Evolutionary conservation across 768 basidiomycete genomes (phyloP), one percentile per base, ranked within the genome.

Genomic region (Calocera cornea): DNA sequence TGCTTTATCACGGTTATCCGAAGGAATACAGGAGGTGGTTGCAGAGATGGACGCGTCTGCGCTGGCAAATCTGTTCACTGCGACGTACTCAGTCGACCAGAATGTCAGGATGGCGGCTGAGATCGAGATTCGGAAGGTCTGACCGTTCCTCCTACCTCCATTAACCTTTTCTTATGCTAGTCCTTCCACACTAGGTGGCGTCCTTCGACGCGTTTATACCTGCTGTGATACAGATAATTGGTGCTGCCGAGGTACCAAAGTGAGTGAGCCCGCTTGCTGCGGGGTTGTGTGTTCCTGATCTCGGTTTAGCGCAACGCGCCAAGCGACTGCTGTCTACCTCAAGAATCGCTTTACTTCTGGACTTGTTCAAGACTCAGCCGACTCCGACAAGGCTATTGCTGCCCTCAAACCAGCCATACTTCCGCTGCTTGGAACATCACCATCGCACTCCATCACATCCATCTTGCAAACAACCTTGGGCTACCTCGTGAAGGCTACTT

Each of bases 101-200:
- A 93, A 93, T 79, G 83, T 88, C 68, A 87, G 92, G 71, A 90
- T 90, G 74, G 80, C 89, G 40, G 89, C 87, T 50, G 92, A 95
- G 76, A 84, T 94, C 34, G 85, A 94, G 76, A 89, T 95, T 73
- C 86, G 90, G 72, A 92, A 89, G 83, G 92, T 90, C 72, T 50
- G 70, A 65, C 31, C 11, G 12, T 31, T 22, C 24, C 63, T 1
- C 22, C 12, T 31, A 12, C 60, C 50, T 19, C 19, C 16, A 16
- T 40, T 31, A 34, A 19, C 22, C 7, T 8, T 47, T 29, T 47
- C 65, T 65, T 19, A 33, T 44, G 65, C 11, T 40, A 7, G 27
- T 5, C 8, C 12, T 31, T n/a, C 22, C n/a, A 65, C 33, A 27
- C 49, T 71, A 93, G 92, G 82, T 93, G 75, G 85, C 84, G 64